A percentile compares a stretch with the other conserved stretches of the same genome.
phyloP scores from a whole-genome alignment of 345 rosid species.

The Erucastrum elatum region DNA sequence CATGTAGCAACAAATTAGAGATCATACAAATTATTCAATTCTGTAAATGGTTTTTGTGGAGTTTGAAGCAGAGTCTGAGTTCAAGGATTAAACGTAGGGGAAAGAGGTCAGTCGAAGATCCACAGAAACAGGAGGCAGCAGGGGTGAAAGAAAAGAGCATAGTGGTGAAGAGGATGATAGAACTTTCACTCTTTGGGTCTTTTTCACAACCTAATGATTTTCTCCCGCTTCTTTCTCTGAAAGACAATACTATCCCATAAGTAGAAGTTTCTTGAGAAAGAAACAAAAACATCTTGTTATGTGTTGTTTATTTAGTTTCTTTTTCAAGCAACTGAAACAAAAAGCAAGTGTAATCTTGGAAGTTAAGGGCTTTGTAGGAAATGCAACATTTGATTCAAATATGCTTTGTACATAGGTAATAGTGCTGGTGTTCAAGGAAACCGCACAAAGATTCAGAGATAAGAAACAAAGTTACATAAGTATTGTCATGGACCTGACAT shows the following conservation, averaged over 20 bases:
- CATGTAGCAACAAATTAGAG: conserved; percentile 15
- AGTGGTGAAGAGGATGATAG: conserved; percentile 47
- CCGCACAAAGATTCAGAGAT: conserved; percentile 12
- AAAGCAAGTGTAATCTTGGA: conserved; percentile 10
- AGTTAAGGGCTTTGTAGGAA: conserved; percentile 9
- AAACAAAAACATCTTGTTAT: not conserved
- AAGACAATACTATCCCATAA: conserved; percentile 22
- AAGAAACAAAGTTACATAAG: conserved; percentile 20
- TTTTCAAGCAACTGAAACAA: conserved; percentile 24
- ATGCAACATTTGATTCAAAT: conserved; percentile 5
- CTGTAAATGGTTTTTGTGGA: conserved; percentile 28
- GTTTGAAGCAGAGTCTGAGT: conserved; percentile 39
- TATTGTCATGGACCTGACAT: conserved; percentile 28
- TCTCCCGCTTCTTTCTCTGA: not conserved
- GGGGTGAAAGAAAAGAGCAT: not conserved
- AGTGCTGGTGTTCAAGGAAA: conserved; percentile 25
- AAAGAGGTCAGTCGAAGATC: conserved; percentile 20
- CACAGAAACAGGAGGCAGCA: too few relatives aligned
- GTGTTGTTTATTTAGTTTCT: conserved; percentile 7
- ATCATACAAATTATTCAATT: not conserved
- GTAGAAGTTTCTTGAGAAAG: conserved; percentile 7
- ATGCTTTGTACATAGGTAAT: not conserved
- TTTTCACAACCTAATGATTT: conserved; percentile 60
- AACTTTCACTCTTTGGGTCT: conserved; percentile 55
- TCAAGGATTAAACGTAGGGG: conserved; percentile 38